Evolutionary conservation across 2,329 filamentous ascomycete species (phyloP), one percentile per base, ranked within the genome.

Genomic region (Chrysosporium keratinophilum): DNA sequence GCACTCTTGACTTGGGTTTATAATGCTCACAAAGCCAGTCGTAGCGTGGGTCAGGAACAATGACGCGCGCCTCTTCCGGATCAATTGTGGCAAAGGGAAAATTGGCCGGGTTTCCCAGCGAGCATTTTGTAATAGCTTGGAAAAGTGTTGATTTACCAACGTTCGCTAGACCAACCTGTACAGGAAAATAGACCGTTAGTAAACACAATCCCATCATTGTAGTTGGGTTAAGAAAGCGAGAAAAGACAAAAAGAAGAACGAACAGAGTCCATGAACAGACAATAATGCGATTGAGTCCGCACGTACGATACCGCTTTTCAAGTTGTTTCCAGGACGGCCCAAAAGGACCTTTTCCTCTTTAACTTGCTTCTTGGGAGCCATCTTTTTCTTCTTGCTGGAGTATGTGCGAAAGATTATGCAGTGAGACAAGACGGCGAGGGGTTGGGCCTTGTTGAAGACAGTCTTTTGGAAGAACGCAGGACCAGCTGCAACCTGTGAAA

Each of bases 81-180:
- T 98, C 90, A 73, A 98, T 98, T 66, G 93, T 98, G 69, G 93
- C 93, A 78, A 95, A 98, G 54, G 93, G 93, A 71, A 97, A 98
- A 77, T 98, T 98, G 77, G 93, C 93, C 65, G 94, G 94, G 78
- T 97, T 98, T 76, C 94, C 93, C 67, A 98, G 84, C 61, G 83
- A 83, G 74, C 86, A 95, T 79, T 96, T 97, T 70, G 93, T 98
- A 75, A 98, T 96, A 69, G 93, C 89, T 79, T 98, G 94, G 82
- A 98, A 98, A 66, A 98, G 83, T 34, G 94, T 98, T 62, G 93
- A 98, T 78, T 98, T 98, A 74, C 93, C 93, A 65, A 98, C 94
- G 74, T 98, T 98, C 73, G 93, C 93, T 67, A 98, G 84, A 76
- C 93, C 93, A 74, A 98, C 89, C 89, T 95, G 71, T 52, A 57